Conservation (phyloP, 345 rosid species). For the Eutrema yunnanense region DNA sequence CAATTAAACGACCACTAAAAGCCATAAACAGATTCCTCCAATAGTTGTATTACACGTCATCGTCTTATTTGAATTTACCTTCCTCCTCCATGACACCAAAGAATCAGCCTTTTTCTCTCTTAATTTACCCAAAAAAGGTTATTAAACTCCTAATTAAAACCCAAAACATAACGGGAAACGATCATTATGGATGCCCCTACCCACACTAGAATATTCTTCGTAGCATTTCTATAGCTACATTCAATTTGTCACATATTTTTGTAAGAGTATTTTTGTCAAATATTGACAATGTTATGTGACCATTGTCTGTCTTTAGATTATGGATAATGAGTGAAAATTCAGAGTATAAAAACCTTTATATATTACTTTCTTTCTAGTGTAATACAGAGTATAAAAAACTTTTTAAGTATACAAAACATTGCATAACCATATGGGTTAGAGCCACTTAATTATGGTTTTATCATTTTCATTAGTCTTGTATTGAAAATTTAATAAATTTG, state of each 20-base stretch:
- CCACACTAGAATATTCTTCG: not conserved
- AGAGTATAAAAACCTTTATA: not conserved
- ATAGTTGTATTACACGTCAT: not conserved
- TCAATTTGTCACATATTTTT: not conserved
- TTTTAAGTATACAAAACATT: slow-evolving; percentile 4
- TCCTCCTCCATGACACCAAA: slow-evolving; percentile 6
- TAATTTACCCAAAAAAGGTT: no score
- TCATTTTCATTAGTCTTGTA: not conserved
- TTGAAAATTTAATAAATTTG: not conserved
- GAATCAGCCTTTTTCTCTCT: not conserved
- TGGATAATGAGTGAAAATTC: not conserved
- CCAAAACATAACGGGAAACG: not conserved
- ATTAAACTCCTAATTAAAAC: not conserved
- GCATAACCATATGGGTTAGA: not conserved
- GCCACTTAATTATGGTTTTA: not conserved
- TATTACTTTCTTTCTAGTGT: not conserved
- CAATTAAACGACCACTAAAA: slow-evolving; percentile 21
- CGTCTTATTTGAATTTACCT: slow-evolving; percentile 9
- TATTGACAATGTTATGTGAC: not conserved
- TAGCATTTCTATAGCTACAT: not conserved
- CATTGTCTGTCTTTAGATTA: not conserved
- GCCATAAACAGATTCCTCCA: not conserved
- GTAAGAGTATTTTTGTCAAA: no score
- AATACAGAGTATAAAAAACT: not conserved
- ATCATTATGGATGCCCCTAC: not conserved